Conservation (phyloP, 768 basidiomycete species). For the Rhodosporidiobolus odoratus region DNA sequence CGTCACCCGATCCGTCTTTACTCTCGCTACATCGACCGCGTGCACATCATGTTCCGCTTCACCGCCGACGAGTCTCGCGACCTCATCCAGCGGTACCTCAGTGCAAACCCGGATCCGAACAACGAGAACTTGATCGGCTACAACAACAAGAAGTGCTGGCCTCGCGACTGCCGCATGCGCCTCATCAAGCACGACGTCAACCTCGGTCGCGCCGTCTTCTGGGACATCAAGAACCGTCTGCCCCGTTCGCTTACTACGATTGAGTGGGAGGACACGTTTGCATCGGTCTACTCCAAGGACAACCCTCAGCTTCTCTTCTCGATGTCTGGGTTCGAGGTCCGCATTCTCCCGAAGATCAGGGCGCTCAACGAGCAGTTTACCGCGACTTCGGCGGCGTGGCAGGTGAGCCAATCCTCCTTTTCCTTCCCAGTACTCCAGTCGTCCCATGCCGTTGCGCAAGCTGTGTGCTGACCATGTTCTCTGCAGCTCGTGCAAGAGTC, state of each 20-base stretch:
- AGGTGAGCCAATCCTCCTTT: not conserved
- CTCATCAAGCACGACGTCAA: constrained; percentile 99
- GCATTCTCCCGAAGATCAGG: constrained; percentile 91
- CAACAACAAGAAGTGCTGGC: constrained; percentile 99
- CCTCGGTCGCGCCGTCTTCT: constrained; percentile 93
- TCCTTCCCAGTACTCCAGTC: not conserved
- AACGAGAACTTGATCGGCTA: constrained; percentile 73
- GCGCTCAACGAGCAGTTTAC: constrained; percentile 97
- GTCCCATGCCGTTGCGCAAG: not conserved
- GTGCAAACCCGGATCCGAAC: constrained; percentile 92
- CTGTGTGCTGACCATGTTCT: constrained; percentile 29
- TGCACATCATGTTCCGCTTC: constrained; percentile 97
- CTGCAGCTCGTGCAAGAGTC: constrained; percentile 86
- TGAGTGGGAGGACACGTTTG: constrained; percentile 88
- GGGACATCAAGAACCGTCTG: constrained; percentile 97
- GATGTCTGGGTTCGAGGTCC: constrained; percentile 98
- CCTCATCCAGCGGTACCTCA: constrained; percentile 94
- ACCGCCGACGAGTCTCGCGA: constrained; percentile 94
- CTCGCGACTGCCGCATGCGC: constrained; percentile 96
- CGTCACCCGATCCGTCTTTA: constrained; percentile 97
- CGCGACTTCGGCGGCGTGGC: constrained; percentile 87
- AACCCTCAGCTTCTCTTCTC: constrained; percentile 97
- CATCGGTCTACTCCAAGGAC: constrained; percentile 70
- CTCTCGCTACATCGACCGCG: constrained; percentile 88
- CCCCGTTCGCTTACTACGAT: constrained; percentile 95